A percentile compares a stretch with the other conserved stretches of the same genome.
Evolutionary conservation across 176 grass and related monocot genomes (phyloP).

Genomic region (Avena sativa): DNA sequence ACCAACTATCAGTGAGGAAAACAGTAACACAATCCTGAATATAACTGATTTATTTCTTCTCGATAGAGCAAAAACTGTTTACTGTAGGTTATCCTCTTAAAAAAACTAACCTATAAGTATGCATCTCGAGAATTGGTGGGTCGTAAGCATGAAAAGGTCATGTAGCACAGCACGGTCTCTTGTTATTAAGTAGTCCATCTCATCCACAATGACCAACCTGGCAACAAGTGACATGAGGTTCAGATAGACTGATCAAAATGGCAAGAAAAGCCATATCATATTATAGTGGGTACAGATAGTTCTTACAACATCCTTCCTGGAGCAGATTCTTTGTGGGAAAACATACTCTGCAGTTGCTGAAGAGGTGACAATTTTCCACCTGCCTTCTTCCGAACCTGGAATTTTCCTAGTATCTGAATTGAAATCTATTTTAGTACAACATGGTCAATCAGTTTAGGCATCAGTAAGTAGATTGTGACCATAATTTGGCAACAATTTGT

Average conservation of each 20-base stretch:
- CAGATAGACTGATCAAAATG: constrained; percentile 40
- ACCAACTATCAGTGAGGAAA: constrained; percentile 34
- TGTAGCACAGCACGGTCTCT: constrained; percentile 85
- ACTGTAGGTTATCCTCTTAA: neutral
- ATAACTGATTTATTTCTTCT: neutral
- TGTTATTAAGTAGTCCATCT: constrained; percentile 97
- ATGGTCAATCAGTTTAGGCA: neutral
- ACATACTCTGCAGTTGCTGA: constrained; percentile 77
- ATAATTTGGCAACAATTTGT: constrained; percentile 17
- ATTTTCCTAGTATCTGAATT: constrained; percentile 78
- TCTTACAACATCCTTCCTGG: constrained; percentile 82
- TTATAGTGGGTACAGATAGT: constrained; percentile 1
- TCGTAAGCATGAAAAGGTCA: constrained; percentile 97
- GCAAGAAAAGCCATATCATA: neutral
- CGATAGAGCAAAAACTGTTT: neutral
- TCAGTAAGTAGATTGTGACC: neutral
- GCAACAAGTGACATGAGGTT: constrained; percentile 18
- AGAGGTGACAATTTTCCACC: constrained; percentile 55
- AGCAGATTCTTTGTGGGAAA: constrained; percentile 59
- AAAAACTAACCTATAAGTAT: constrained; percentile 80
- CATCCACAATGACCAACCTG: constrained; percentile 90
- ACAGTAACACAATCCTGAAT: neutral
- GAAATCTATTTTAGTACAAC: constrained; percentile 37
- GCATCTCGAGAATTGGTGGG: constrained; percentile 77
- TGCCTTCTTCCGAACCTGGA: constrained; percentile 54